phyloP scores from a whole-genome alignment of 345 rosid species.

The Luvunga scandens region DNA sequence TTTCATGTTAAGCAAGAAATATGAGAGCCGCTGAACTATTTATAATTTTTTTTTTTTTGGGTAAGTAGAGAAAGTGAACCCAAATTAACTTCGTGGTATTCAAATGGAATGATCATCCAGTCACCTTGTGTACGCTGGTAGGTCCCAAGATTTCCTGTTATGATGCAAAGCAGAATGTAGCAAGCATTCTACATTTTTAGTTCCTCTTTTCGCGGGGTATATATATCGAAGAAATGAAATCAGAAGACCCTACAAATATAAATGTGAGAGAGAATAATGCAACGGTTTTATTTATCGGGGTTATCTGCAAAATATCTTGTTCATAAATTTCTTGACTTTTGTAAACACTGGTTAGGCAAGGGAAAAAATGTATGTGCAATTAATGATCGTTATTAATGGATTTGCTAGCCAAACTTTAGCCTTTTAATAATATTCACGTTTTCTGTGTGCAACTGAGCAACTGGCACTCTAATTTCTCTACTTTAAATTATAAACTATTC shows the following conservation, averaged over 20 bases:
- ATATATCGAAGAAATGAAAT: background rate
- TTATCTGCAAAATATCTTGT: background rate
- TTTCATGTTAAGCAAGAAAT: conserved; percentile 15
- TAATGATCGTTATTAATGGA: background rate
- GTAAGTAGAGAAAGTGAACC: background rate
- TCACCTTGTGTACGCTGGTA: conserved; percentile 3
- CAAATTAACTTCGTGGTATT: background rate
- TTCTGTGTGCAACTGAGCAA: background rate
- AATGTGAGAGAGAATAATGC: background rate
- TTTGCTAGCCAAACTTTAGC: background rate
- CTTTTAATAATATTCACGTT: background rate
- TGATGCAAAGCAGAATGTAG: background rate
- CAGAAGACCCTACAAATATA: background rate
- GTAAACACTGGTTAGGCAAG: background rate
- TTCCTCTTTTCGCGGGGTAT: background rate
- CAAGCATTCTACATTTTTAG: background rate
- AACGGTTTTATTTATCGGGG: background rate
- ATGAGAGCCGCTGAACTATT: background rate
- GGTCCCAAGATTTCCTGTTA: conserved; percentile 15
- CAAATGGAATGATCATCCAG: background rate
- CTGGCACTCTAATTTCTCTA: background rate
- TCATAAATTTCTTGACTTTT: background rate
- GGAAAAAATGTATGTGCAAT: background rate
- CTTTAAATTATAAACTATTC: background rate
- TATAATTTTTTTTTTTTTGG: background rate